Percentiles rank a stretch among this genome's conserved stretches.
phyloP scores from a whole-genome alignment of 2,329 filamentous ascomycete genomes.

The Fusarium irregulare region DNA sequence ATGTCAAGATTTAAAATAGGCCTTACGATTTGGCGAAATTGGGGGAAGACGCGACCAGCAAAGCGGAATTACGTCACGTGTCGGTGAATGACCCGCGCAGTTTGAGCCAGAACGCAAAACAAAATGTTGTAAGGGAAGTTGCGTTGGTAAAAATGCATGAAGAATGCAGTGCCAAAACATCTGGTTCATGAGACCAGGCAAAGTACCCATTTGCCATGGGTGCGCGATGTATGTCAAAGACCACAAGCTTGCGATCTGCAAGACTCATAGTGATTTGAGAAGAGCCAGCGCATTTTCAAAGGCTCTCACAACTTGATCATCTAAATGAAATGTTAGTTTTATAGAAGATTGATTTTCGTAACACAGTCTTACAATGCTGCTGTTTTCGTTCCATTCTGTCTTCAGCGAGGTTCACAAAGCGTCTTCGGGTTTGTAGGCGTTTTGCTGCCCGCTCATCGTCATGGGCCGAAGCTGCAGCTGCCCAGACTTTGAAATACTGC shows the following conservation, averaged over 20 bases:
- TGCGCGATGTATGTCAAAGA: background rate
- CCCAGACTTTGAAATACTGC: slow-evolving; percentile 85
- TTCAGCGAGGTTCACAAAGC: slow-evolving; percentile 81
- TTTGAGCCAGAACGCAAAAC: background rate
- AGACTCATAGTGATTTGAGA: slow-evolving; percentile 54
- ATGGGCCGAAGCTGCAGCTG: slow-evolving; percentile 74
- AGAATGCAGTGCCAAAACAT: background rate
- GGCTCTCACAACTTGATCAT: slow-evolving; percentile 68
- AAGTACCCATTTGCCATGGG: background rate
- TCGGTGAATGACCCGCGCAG: slow-evolving; percentile 7
- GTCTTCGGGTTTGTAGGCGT: slow-evolving; percentile 81
- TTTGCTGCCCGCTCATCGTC: slow-evolving; percentile 83
- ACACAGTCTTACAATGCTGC: slow-evolving; percentile 75
- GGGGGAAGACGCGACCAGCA: slow-evolving; percentile 23
- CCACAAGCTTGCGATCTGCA: background rate
- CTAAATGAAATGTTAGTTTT: slow-evolving; percentile 44
- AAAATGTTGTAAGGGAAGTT: background rate
- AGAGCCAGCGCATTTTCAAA: slow-evolving; percentile 72
- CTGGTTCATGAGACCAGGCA: background rate
- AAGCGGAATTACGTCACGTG: slow-evolving; percentile 41
- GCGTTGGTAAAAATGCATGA: background rate
- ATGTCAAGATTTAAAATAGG: slow-evolving; percentile 9
- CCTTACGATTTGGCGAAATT: slow-evolving; percentile 27
- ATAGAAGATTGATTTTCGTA: background rate
- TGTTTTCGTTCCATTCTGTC: slow-evolving; percentile 77